A percentile compares a stretch with the other conserved stretches of the same genome.
phyloP scores from a whole-genome alignment of 768 basidiomycete genomes.

The Lactarius trivialis region DNA sequence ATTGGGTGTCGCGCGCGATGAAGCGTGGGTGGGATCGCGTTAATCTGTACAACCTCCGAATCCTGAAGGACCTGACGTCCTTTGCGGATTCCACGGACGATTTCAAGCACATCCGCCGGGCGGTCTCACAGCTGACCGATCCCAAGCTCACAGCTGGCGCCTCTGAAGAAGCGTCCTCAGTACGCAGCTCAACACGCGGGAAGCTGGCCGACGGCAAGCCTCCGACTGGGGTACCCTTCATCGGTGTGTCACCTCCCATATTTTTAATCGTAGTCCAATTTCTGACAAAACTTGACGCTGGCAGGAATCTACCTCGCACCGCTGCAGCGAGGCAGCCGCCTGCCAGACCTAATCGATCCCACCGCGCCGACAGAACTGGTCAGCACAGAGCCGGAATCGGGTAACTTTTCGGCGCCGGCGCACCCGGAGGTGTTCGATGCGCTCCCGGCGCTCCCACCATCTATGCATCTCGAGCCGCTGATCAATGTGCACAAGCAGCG shows the following conservation, averaged over 20 bases:
- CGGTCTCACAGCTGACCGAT: slow-evolving; percentile 58
- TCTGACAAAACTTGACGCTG: not conserved
- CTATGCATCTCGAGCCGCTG: slow-evolving; percentile 77
- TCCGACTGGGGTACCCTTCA: slow-evolving; percentile 72
- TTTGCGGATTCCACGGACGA: slow-evolving; percentile 60
- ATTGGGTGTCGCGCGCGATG: slow-evolving; percentile 64
- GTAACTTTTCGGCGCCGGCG: slow-evolving; percentile 59
- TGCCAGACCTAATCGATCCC: slow-evolving; percentile 80
- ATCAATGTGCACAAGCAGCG: slow-evolving; percentile 90
- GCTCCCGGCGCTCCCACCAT: slow-evolving; percentile 61
- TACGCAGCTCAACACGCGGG: slow-evolving; percentile 30
- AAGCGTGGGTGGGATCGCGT: slow-evolving; percentile 56
- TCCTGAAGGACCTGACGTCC: slow-evolving; percentile 63
- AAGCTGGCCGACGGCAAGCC: slow-evolving; percentile 39
- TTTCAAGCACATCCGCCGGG: slow-evolving; percentile 68
- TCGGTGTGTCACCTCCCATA: slow-evolving; percentile 43
- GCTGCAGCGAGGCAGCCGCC: slow-evolving; percentile 52
- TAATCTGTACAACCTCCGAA: slow-evolving; percentile 61
- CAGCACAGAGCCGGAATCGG: slow-evolving; percentile 53
- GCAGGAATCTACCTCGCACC: slow-evolving; percentile 74
- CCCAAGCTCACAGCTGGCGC: slow-evolving; percentile 52
- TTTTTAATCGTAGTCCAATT: not conserved
- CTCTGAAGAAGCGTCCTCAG: slow-evolving; percentile 44
- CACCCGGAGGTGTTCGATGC: slow-evolving; percentile 76
- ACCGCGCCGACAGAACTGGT: slow-evolving; percentile 68